Percentiles rank a stretch among this genome's conserved stretches.
These are phyloP conservation scores for Yamadazyma friedrichii DNA, from an alignment of 1,139 yeast species.

Conservation along the genomic window DNA sequence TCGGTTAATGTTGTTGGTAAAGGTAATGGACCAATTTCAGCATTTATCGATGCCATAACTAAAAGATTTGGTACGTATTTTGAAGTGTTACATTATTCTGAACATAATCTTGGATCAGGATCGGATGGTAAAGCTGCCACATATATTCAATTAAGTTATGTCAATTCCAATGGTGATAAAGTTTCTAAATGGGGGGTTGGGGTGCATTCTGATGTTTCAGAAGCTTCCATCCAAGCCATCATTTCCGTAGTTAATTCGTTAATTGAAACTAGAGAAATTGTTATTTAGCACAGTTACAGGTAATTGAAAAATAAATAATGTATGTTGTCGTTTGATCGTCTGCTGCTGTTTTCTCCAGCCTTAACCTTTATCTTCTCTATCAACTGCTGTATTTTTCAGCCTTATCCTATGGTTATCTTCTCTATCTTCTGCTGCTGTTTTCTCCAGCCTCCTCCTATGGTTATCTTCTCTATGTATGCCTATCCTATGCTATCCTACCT, in stretches of 20 bases:
- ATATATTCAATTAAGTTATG: constrained; percentile 65
- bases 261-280: constrained; percentile 27
- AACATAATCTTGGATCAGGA: constrained; percentile 90
- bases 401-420: too few relatives aligned
- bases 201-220: constrained; percentile 87
- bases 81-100: constrained; percentile 82
- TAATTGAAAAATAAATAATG: not conserved
- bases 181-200: constrained; percentile 89
- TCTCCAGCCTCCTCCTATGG: too few relatives aligned
- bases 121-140: constrained; percentile 88
- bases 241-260: constrained; percentile 39
- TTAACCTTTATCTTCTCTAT: too few relatives aligned
- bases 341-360: too few relatives aligned
- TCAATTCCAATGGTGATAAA: constrained; percentile 35
- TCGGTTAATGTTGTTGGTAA: constrained; percentile 54
- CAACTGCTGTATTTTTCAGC: too few relatives aligned
- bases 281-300: constrained; percentile 11
- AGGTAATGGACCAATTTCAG: constrained; percentile 96
- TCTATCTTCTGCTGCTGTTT: too few relatives aligned
- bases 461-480: too few relatives aligned
- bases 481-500: too few relatives aligned
- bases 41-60: constrained; percentile 77
- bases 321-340: not conserved
- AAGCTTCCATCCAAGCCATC: constrained; percentile 57
- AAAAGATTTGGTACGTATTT: constrained; percentile 53